Evolutionary conservation across 202 grass and related monocot species (phyloP), one percentile per base, ranked within the genome.

Genomic region (Alloteropsis angusta): DNA sequence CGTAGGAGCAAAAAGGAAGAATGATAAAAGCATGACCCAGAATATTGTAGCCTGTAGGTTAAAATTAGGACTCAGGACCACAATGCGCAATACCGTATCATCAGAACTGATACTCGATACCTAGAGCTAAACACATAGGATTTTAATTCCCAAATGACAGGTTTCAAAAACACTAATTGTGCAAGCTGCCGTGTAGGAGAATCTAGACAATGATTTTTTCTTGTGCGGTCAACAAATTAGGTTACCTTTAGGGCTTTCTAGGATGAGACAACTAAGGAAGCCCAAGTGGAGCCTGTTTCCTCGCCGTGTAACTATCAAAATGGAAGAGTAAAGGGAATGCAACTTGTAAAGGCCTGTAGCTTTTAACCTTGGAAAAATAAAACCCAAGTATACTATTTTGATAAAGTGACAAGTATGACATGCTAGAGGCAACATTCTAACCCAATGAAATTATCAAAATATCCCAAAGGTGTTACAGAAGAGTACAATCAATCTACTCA

Each of bases 211-310:
- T 68, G 41, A 60, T 71, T 10, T 48, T 75, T 60, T 82, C 36
- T 55, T 34, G 49, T 71, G 53, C 25, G 7, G 56, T 74, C 58
- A 58, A 71, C 28, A 76, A 60, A 56, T 71, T 86, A 65, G 41
- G 47, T 56, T 61, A 69, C 19, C 80, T 80, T 79, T 68, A 75
- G 68, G 12, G 4, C 61, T 80, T 69, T 90, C 70, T 76, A 84
- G 84, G 53, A 86, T 71, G 48, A 80, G 71, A 83, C 64, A 84
- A 67, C 62, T 60, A 72, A 43, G 71, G 81, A 84, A 60, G 42
- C 36, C 42, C 49, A 76, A 72, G 71, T 90, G 76, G 48, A 76
- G 21, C 58, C 64, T 25, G 41, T 77, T 84, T 54, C 60, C 65
- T 74, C 76, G 21, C 57, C 22, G 17, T 59, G 42, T 37, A 35